Base-by-base conservation (phyloP, 352 stramenopile genomes). In the Phytophthora sojae region DNA sequence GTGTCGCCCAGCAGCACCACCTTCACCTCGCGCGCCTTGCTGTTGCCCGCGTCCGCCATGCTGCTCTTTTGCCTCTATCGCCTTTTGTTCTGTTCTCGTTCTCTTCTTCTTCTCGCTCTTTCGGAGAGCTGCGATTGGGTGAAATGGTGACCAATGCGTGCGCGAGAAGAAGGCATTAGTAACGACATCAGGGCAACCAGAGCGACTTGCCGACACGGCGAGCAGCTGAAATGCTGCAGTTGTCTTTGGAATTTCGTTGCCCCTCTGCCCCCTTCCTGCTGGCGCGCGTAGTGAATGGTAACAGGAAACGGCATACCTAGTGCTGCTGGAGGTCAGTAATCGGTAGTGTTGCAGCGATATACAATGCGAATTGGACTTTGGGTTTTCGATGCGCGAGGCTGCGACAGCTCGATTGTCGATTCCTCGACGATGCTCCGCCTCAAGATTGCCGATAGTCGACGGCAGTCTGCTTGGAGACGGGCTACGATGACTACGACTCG, bases 1-100 rank as follows among this genome's bases (percentile, higher is more conserved):
- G 87, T 96, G 85, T 99, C 95, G 57, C 96, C 96, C 51, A 98
- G 75, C 53, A 97, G 72, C 67, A 98, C 91, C 60, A 98, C 90
- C 75, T 98, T 97, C 25, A 96, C 89, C 69, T 96, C 89, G 51
- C 89, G 87, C 66, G 89, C 89, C 70, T 96, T 96, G 80, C 82
- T 81, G 61, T 75, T 80, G 52, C 76, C 63, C 49, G 69, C 64
- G 68, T 93, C 85, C 29, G 82, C 75, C 85, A 93, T 93, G 1
- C 30, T 73, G n/a, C 7, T 44, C 35, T 21, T 7, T 44, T 44
- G 35, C n/a, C 4, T 73, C 53, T 73, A 49, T 64, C 54, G 30
- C 26, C 39, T 42, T 65, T 44, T 23, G 11, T 25, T 21, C 58
- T 69, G 15, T 37, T 21, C 32, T 62, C 49, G n/a, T 23, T 55